Conservation (phyloP, 192 early-diverging fungal species). For the Gaertneriomyces semiglobifer region DNA sequence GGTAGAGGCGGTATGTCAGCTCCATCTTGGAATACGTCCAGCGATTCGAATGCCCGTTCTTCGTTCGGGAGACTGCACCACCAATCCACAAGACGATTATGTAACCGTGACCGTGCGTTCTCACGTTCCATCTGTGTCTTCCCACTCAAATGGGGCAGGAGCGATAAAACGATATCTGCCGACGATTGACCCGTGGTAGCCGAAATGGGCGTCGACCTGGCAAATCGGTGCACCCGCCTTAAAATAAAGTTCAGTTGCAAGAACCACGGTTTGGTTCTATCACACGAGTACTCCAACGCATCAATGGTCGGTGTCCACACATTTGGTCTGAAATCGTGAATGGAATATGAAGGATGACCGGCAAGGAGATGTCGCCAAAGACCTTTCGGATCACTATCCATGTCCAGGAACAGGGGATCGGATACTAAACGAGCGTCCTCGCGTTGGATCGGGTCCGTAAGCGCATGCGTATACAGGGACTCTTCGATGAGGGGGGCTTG, state of each 20-base stretch:
- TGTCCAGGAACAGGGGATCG: not conserved
- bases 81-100: conserved; percentile 19
- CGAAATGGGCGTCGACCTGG: conserved; percentile 8
- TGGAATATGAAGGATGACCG: conserved; percentile 5
- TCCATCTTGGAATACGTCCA: conserved; percentile 13
- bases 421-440: not conserved
- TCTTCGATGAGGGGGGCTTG: conserved; percentile 19
- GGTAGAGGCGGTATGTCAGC: conserved; percentile 12
- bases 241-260: conserved; percentile 19
- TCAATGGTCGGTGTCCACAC: conserved; percentile 13
- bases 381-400: not conserved
- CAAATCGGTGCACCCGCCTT: conserved; percentile 17
- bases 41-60: conserved; percentile 16
- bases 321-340: conserved; percentile 19
- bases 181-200: conserved; percentile 1
- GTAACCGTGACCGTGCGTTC: conserved; percentile 6
- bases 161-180: conserved; percentile 11
- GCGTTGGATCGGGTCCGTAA: conserved; percentile 11
- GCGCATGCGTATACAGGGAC: conserved; percentile 8
- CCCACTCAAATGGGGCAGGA: conserved; percentile 9
- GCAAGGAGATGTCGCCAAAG: conserved; percentile 14
- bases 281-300: conserved; percentile 7
- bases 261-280: conserved; percentile 22
- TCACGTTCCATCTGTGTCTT: conserved; percentile 8
- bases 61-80: conserved; percentile 10